Base-by-base conservation (phyloP, 2,329 filamentous ascomycete species). In the Aspergillus hiratsukae region DNA sequence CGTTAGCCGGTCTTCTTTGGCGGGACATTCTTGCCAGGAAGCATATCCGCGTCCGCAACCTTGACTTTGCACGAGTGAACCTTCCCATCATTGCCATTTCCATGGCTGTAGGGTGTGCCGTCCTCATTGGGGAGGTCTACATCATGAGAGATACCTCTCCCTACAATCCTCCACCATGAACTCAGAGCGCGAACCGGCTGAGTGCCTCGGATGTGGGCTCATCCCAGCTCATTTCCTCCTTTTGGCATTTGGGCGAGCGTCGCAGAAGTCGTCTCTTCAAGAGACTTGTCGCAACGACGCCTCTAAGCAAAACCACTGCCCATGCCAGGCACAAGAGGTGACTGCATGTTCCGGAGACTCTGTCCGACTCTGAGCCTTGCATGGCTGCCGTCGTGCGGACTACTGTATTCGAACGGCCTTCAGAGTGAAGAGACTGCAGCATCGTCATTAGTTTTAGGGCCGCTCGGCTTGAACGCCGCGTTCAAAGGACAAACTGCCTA, bases 1-100 rank as follows among this genome's bases (percentile, higher is more conserved):
- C 87, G 0, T 72, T 90, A 1, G 88, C 88, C 1, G 88, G 87
- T 1, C 76, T 91, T 8, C 74, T 90, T 0, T 91, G 88, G 88
- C 79, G 86, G 2, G 86, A 90, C 59, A 90, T 91, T 19, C 77
- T 90, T 1, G 73, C 69, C 0, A 76, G 86, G 28, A 90, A 90
- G 67, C 82, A 88, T 60, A 90, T 91, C 56, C 78, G 76, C 37
- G 86, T 91, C 0, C 72, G 78, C 2, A 77, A 80, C 0, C 72
- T 84, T 3, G 87, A 90, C 25, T 90, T 90, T 70, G 86, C 85
- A 0, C 76, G 84, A 0, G 81, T 87, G 3, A 90, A 90, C 66
- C 67, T 89, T 14, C 86, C 86, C 0, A 90, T 90, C 48, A 89
- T 90, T 61, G 81, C 84, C 1, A 82, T 88, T 21, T 72, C 86